These are phyloP conservation scores for Chaetomium globosum DNA, from an alignment of 2,329 filamentous ascomycete genomes.

Conservation along the genomic window DNA sequence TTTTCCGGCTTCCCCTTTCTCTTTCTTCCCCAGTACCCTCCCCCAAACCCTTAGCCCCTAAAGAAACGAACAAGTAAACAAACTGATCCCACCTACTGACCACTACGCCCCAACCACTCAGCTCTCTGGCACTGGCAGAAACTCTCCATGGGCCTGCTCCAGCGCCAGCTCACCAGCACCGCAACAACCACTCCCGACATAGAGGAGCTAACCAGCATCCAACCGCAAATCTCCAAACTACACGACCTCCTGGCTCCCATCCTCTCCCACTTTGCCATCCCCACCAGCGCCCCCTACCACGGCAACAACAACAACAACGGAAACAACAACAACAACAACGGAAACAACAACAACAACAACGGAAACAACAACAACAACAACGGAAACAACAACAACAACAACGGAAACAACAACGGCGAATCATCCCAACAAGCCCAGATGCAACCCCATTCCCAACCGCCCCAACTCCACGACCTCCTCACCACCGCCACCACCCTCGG, in stretches of 20 bases:
- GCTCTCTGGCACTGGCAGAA: constrained; percentile 11
- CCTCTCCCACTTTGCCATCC: neutral
- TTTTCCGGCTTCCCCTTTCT: too few species aligned
- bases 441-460: too few species aligned
- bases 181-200: neutral
- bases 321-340: neutral
- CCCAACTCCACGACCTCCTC: neutral
- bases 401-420: neutral
- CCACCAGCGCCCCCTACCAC: too few species aligned
- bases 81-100: too few species aligned
- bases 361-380: neutral
- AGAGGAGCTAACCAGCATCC: neutral
- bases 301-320: too few species aligned
- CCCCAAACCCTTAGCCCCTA: too few species aligned
- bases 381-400: neutral
- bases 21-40: too few species aligned
- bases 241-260: neutral
- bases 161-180: neutral
- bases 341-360: neutral
- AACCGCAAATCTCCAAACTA: neutral
- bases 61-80: too few species aligned
- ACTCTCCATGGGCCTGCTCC: constrained; percentile 6
- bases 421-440: neutral
- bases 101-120: neutral
- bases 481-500: neutral